Percentiles rank a stretch among this genome's conserved stretches.
phyloP scores from a whole-genome alignment of 306 rosid genomes.

The Quercus cerris region DNA sequence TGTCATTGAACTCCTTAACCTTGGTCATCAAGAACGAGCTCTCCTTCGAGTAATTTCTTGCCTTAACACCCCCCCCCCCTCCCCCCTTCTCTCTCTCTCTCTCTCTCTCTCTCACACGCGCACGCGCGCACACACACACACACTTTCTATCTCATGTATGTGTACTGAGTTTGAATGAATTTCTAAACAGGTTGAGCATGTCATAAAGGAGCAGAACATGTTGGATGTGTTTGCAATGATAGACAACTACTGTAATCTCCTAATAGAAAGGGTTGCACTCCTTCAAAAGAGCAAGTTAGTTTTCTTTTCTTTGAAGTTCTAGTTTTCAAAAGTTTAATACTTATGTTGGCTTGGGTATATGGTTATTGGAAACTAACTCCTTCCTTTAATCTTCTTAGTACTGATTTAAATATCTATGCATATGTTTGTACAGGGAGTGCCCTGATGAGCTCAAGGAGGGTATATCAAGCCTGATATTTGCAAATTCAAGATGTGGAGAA shows the following conservation, averaged over 20 bases:
- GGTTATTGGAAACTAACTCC: not conserved
- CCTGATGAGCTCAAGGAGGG: conserved; percentile 62
- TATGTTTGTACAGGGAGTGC: conserved; percentile 45
- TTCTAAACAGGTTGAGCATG: conserved; percentile 53
- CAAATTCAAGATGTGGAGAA: conserved; percentile 75
- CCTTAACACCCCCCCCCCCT: not conserved
- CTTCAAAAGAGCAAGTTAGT: conserved; percentile 45
- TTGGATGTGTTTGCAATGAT: conserved; percentile 50
- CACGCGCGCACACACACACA: not conserved
- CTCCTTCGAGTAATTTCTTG: conserved; percentile 49
- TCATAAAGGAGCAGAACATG: conserved; percentile 54
- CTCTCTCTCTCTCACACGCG: not conserved
- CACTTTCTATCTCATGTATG: too few species aligned
- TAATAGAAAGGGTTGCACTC: conserved; percentile 36
- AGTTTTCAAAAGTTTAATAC: not conserved
- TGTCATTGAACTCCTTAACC: conserved; percentile 49
- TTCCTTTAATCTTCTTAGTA: not conserved
- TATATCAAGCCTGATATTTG: conserved; percentile 51
- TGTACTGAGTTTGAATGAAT: conserved; percentile 1
- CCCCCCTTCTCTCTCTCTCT: not conserved
- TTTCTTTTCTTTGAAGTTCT: not conserved
- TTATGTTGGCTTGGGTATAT: not conserved
- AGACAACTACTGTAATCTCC: conserved; percentile 43
- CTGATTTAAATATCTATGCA: not conserved
- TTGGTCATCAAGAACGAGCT: conserved; percentile 57